A percentile compares a stretch with the other conserved stretches of the same genome.
phyloP scores from a whole-genome alignment of 345 rosid genomes.

The Geranium rotundifolium region DNA sequence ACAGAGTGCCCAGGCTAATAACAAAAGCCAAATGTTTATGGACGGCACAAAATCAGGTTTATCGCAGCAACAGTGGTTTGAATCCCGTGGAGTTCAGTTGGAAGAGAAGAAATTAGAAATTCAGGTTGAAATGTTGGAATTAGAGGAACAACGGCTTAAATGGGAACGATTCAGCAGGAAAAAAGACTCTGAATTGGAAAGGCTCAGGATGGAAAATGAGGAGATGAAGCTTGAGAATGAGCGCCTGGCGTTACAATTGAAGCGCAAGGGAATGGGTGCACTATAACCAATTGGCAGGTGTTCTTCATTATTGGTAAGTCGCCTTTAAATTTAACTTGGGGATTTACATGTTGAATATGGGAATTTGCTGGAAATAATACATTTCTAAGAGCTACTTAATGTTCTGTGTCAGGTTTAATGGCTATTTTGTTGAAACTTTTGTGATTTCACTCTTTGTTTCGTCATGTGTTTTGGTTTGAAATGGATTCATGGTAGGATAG shows the following conservation, averaged over 20 bases:
- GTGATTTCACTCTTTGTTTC: no score
- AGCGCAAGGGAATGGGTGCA: conserved; percentile 33
- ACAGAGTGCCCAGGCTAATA: conserved; percentile 36
- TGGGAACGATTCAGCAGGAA: conserved; percentile 82
- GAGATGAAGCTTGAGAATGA: conserved; percentile 89
- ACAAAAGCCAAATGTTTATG: conserved; percentile 33
- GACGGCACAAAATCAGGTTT: conserved; percentile 39
- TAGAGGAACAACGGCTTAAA: conserved; percentile 72
- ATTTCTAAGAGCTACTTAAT: no score
- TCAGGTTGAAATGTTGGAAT: conserved; percentile 62
- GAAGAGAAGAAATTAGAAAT: conserved; percentile 81
- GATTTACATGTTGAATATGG: no score
- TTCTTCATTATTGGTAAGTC: no score
- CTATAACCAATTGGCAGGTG: no score
- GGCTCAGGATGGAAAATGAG: conserved; percentile 71
- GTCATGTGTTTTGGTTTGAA: no score
- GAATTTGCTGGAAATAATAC: no score
- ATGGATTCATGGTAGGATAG: no score
- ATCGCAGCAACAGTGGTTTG: conserved; percentile 58
- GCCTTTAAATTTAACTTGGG: no score
- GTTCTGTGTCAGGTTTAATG: no score
- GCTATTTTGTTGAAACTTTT: no score
- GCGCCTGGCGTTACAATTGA: conserved; percentile 57
- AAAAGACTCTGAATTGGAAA: conserved; percentile 72
- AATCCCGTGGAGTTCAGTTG: conserved; percentile 51